Conservation (phyloP, 805 yeast species). For the Cyberlindnera lachancei region DNA sequence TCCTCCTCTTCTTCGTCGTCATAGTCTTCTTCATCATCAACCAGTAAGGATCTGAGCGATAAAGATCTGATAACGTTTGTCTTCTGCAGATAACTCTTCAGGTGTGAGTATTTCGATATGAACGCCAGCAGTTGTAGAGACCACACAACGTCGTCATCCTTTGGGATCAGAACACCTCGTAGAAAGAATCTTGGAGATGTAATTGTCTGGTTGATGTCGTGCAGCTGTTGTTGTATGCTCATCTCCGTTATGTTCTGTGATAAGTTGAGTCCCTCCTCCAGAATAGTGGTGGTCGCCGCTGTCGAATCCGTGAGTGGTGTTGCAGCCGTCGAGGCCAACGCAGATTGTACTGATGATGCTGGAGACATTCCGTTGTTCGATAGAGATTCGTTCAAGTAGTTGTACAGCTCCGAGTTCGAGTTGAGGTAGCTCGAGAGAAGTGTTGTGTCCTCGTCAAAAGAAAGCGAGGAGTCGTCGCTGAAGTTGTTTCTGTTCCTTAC, state of each 20-base stretch:
- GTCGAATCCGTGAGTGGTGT: no score
- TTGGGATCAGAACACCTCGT: slow-evolving; percentile 75
- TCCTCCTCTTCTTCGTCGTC: no score
- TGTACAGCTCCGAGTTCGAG: slow-evolving; percentile 7
- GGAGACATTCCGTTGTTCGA: neutral
- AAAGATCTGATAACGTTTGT: slow-evolving; percentile 70
- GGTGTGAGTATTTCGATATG: slow-evolving; percentile 80
- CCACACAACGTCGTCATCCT: slow-evolving; percentile 93
- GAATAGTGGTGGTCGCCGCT: no score
- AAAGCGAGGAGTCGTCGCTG: neutral
- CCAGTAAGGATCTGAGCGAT: slow-evolving; percentile 38
- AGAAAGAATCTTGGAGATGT: slow-evolving; percentile 45
- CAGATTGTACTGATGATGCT: no score
- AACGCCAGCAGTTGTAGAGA: slow-evolving; percentile 87
- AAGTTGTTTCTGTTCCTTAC: slow-evolving; percentile 1
- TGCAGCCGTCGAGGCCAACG: no score
- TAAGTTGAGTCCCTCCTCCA: slow-evolving; percentile 1
- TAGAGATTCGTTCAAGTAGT: slow-evolving; percentile 3
- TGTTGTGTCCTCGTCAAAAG: slow-evolving; percentile 3
- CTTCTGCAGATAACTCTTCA: slow-evolving; percentile 66
- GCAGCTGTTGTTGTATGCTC: slow-evolving; percentile 8
- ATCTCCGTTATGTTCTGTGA: slow-evolving; percentile 6
- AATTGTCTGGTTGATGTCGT: slow-evolving; percentile 21
- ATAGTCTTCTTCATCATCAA: no score
- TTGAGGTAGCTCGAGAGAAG: slow-evolving; percentile 4